Conservation (phyloP, 2,329 filamentous ascomycete genomes). For the Penicillium sp. region DNA sequence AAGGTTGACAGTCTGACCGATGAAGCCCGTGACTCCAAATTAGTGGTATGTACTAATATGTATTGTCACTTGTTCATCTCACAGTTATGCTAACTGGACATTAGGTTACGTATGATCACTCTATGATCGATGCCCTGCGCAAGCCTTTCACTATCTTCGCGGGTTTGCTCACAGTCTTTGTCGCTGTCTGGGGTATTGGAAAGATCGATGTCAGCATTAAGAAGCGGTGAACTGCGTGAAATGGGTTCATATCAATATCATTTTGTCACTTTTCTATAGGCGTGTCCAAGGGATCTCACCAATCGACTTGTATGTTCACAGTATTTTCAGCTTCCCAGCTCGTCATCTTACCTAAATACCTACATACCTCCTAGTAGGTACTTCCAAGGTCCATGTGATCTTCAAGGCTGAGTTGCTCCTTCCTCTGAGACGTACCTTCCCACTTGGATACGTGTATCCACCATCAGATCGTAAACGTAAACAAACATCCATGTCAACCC, state of each 20-base stretch:
- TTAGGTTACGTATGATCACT: conserved; percentile 77
- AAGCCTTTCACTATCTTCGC: conserved; percentile 82
- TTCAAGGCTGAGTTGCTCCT: not conserved
- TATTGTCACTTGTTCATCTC: not conserved
- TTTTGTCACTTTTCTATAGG: conserved; percentile 19
- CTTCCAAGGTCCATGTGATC: not conserved
- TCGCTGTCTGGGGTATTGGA: conserved; percentile 70
- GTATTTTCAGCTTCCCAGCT: not conserved
- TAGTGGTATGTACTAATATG: conserved; percentile 54
- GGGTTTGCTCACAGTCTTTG: conserved; percentile 71
- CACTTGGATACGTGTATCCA: not conserved
- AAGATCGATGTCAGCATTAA: conserved; percentile 79
- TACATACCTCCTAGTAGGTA: too few species aligned
- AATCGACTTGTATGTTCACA: conserved; percentile 10
- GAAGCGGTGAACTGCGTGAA: conserved; percentile 44
- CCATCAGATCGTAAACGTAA: not conserved
- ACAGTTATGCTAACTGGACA: conserved; percentile 1
- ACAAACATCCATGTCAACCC: not conserved
- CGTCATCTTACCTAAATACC: not conserved
- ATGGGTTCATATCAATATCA: conserved; percentile 14
- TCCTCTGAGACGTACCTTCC: not conserved
- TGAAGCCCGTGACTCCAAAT: conserved; percentile 76
- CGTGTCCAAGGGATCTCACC: not conserved
- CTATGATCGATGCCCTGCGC: conserved; percentile 68
- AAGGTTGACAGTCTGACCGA: conserved; percentile 85